Conservation (phyloP, 345 rosid genomes). For the Gynandropsis gynandra region DNA sequence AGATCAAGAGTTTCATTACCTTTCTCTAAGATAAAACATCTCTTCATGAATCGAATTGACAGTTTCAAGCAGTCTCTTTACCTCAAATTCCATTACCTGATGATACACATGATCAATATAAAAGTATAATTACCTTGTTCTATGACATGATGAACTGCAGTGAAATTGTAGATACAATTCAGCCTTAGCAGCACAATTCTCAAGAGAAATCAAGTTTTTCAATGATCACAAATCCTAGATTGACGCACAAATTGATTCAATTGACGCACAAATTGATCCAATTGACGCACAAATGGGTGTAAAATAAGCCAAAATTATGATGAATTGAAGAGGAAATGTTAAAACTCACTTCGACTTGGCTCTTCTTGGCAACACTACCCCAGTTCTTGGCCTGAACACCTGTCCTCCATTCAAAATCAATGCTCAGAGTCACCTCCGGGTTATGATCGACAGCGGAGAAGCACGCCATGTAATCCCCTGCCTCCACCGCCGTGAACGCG, state of each 20-base stretch:
- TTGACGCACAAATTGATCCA: no score
- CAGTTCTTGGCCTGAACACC: slow-evolving; percentile 85
- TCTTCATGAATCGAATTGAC: slow-evolving; percentile 29
- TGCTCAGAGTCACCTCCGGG: slow-evolving; percentile 38
- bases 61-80: slow-evolving; percentile 28
- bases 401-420: slow-evolving; percentile 86
- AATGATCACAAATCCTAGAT: no score
- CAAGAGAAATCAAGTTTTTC: no score
- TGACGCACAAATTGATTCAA: no score
- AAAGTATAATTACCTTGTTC: neutral
- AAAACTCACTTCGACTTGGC: slow-evolving; percentile 60
- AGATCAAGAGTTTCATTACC: slow-evolving; percentile 2
- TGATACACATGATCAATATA: slow-evolving; percentile 13
- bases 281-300: no score
- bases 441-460: slow-evolving; percentile 60
- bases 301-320: neutral
- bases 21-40: slow-evolving; percentile 34
- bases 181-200: neutral
- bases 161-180: neutral
- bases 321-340: neutral
- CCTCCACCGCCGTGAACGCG: slow-evolving; percentile 75
- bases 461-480: slow-evolving; percentile 84
- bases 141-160: slow-evolving; percentile 4
- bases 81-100: slow-evolving; percentile 28
- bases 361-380: slow-evolving; percentile 84